Percentiles rank a stretch among this genome's conserved stretches.
Evolutionary conservation across 75 land plant species (phyloP).

Genomic region (Cryptomeria japonica): DNA sequence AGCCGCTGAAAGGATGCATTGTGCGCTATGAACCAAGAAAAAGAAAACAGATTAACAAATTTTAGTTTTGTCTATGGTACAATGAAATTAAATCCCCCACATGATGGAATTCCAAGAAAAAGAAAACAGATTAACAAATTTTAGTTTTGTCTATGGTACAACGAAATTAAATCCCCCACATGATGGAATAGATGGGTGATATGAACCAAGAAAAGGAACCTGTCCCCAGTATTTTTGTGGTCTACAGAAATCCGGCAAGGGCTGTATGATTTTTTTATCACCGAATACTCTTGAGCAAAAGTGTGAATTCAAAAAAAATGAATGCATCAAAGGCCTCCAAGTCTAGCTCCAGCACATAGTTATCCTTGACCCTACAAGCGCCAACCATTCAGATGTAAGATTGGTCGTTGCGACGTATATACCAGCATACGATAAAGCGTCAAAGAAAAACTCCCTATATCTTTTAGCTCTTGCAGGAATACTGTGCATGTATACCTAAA

Average conservation of each 20-base stretch:
- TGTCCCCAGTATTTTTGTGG: slow-evolving; percentile 75
- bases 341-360: slow-evolving; percentile 59
- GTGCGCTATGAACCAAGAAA: too few relatives aligned
- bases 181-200: too few relatives aligned
- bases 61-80: too few relatives aligned
- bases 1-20: too few relatives aligned
- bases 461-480: not conserved
- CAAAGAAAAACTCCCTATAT: not conserved
- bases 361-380: slow-evolving; percentile 28
- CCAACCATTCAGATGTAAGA: not conserved
- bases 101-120: too few relatives aligned
- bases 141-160: too few relatives aligned
- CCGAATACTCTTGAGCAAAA: slow-evolving; percentile 75
- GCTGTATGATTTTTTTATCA: slow-evolving; percentile 56
- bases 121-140: too few relatives aligned
- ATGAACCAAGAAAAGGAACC: slow-evolving; percentile 28
- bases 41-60: too few relatives aligned
- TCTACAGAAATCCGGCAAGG: slow-evolving; percentile 71
- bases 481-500: not conserved
- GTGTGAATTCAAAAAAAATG: slow-evolving; percentile 76
- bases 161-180: too few relatives aligned
- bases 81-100: too few relatives aligned
- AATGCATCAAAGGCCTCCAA: slow-evolving; percentile 59
- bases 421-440: not conserved
- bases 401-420: not conserved